These are phyloP conservation scores for Trypethelium eluteriae DNA, from an alignment of 495 filamentous ascomycete species.

Conservation along the genomic window DNA sequence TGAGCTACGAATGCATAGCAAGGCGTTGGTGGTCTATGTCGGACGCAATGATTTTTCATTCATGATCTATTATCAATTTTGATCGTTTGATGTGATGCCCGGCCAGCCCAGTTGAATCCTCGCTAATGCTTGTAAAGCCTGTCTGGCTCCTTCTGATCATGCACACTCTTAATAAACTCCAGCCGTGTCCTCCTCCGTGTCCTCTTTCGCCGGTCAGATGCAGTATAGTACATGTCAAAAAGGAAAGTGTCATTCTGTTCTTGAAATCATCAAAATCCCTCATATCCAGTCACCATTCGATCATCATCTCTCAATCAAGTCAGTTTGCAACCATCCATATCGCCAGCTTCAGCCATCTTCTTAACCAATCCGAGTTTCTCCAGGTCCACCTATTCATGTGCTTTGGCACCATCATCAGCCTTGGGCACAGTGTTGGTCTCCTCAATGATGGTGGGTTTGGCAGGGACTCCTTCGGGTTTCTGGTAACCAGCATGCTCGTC, in stretches of 20 bases:
- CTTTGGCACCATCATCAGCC: too few relatives aligned
- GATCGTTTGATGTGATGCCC: not conserved
- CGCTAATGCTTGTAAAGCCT: not conserved
- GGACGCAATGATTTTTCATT: not conserved
- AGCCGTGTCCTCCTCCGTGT: not conserved
- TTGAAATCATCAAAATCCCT: too few relatives aligned
- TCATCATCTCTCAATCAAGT: too few relatives aligned
- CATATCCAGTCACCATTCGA: too few relatives aligned
- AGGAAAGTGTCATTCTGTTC: not conserved
- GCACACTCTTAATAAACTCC: not conserved
- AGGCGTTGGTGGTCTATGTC: not conserved
- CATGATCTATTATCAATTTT: not conserved
- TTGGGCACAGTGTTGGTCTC: too few relatives aligned
- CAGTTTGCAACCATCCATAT: too few relatives aligned
- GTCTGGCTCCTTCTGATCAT: not conserved
- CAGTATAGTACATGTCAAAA: not conserved
- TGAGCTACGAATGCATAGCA: conserved; percentile 1
- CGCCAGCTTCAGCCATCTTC: too few relatives aligned
- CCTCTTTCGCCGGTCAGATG: not conserved
- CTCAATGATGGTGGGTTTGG: not conserved
- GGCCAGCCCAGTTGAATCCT: not conserved
- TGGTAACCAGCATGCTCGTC: conserved; percentile 50
- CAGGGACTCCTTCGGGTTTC: not conserved
- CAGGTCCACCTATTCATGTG: too few relatives aligned
- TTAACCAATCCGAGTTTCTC: too few relatives aligned